Base-by-base conservation (phyloP, 2,329 filamentous ascomycete genomes). In the Verticillium zaregamsianum region DNA sequence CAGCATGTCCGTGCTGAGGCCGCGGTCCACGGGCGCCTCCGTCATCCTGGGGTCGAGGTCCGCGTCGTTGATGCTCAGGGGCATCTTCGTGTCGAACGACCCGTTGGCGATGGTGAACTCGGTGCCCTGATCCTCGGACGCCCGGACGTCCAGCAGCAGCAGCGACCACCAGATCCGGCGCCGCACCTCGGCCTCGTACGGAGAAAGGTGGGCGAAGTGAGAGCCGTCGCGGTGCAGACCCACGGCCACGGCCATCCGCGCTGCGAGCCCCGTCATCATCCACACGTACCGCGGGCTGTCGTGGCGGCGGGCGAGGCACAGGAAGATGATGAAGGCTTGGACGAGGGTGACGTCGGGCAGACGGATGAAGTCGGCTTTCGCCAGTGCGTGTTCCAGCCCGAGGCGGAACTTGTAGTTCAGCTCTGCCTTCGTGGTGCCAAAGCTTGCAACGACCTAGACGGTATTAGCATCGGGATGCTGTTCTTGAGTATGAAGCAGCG, bases 131-230 rank as follows among this genome's bases (percentile, higher is more conserved):
- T 86, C 78, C 66, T 86, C 83, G 5, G 83, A 79, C 1, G 79
- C 79, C 7, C 82, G 80, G 25, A 81, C 75, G 65, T 90, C 86
- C 1, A 88, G 76, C 20, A 86, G 78, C 32, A 86, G 70, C 15
- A 89, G 79, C 65, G 87, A 84, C 75, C 84, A 85, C 82, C 86
- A 89, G 0, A 89, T 69, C 2, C 87, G 79, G 7, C 86, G 80
- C 17, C 86, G 80, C 73, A 88, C 81, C 71, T 88, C 83, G 3
- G 79, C 78, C 56, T 90, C 84, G 61, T 87, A 89, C 0, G 84
- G 82, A 0, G 79, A 79, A 1, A 90, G 68, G 14, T 82, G 79
- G 5, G 72, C 80, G 68, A 82, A 82, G 59, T 79, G 73, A 3
- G 76, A 76, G 15, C 83, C 82, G 54, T 90, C 87, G n/a, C 83